These are phyloP conservation scores for Phytophthora sansomeana DNA, from an alignment of 352 stramenopile species.

Conservation along the genomic window DNA sequence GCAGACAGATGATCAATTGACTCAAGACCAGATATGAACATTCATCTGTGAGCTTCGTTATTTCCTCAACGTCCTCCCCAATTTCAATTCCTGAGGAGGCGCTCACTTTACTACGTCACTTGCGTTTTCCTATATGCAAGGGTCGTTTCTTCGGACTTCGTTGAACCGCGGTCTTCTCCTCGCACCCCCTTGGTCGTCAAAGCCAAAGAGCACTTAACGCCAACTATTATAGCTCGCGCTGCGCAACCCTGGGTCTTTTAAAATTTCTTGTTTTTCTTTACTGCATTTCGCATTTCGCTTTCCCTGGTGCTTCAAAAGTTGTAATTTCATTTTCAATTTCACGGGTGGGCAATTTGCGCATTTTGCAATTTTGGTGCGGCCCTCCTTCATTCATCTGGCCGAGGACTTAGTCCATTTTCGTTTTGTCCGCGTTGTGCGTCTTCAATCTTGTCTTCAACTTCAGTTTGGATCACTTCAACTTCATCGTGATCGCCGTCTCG, in stretches of 20 bases:
- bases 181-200: constrained; percentile 6
- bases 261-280: constrained; percentile 45
- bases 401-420: constrained; percentile 29
- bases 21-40: constrained; percentile 27
- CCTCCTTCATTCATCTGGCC: constrained; percentile 46
- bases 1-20: constrained; percentile 1
- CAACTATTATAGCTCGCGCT: constrained; percentile 19
- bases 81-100: constrained; percentile 46
- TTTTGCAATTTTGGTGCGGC: constrained; percentile 43
- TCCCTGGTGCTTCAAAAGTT: constrained; percentile 49
- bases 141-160: constrained; percentile 23
- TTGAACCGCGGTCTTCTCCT: constrained; percentile 11
- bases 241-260: constrained; percentile 35
- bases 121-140: constrained; percentile 51
- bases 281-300: constrained; percentile 47
- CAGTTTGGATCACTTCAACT: constrained; percentile 41
- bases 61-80: constrained; percentile 47
- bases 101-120: constrained; percentile 55
- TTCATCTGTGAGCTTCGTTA: constrained; percentile 54
- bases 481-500: constrained; percentile 39
- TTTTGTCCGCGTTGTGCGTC: constrained; percentile 35
- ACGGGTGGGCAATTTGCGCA: constrained; percentile 40
- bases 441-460: constrained; percentile 42
- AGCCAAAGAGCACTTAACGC: constrained; percentile 26
- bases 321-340: constrained; percentile 55